Base-by-base conservation (phyloP, 2,329 filamentous ascomycete genomes). In the Paraphoma sp. region DNA sequence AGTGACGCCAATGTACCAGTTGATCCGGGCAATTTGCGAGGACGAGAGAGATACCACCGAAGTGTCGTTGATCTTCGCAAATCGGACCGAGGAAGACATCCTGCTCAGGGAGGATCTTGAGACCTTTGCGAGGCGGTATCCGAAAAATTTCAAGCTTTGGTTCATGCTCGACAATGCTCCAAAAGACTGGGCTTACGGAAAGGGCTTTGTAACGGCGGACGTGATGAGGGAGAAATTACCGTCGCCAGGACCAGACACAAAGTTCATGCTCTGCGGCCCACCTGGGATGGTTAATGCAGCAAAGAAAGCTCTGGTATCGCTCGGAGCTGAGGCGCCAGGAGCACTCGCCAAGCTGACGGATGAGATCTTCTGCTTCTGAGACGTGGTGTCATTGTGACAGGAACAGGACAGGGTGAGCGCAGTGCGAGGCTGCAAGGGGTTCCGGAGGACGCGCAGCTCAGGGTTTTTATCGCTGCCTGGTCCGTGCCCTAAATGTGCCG, bases 21-120 rank as follows among this genome's bases (percentile, higher is more conserved):
- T 89, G 6, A 87, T 89, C 65, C 82, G 86, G 4, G 85, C 85
- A 43, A 86, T 89, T 53, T 87, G 85, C 64, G 86, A 88, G 65
- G 83, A 88, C 51, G 77, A 82, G n/a, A 75, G 72, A 6, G 87
- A 89, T 58, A 78, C 76, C 1, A 89, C 87, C 0, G 73, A 84
- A 59, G 71, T 88, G 42, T 83, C 77, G 44, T 74, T 89, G 4
- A 71, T 89, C 30, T 88, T 87, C 57, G 87, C 84, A 30, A 89
- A 87, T 71, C 78, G 82, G 1, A 79, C 78, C 0, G 85, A 87
- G 61, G 78, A 78, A 1, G 87, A 89, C 59, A 89, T 89, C 52
- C 69, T 89, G 7, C 73, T 89, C 14, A 76, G 84, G 0, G 60
- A 78, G 0, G 80, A 88, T 64, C 80, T 89, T 1, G 86, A 89